Base-by-base conservation (phyloP, 2,329 filamentous ascomycete genomes). In the Talaromyces sp. region DNA sequence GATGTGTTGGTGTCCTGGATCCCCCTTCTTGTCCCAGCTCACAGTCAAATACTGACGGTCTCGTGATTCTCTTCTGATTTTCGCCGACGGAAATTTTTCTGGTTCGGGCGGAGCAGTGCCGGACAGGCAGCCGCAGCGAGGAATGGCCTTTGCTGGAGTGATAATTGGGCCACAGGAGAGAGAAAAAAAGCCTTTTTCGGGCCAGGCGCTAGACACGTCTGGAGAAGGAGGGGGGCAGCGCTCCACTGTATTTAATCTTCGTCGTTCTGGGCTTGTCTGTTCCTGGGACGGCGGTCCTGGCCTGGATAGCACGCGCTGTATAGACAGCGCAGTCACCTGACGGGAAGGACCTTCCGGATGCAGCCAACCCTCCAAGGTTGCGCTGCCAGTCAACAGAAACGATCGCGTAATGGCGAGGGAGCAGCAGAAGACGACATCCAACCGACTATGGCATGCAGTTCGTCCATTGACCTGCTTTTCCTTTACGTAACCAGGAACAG, bases 401-500 rank as follows among this genome's bases (percentile, higher is more conserved):
- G 60, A 60, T 51, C 57, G 57, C 57, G 55, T 51, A 51, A 47
- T 57, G 19, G 36, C 32, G 36, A 36, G 53, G 53, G 53, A 57
- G 25, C 27, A 57, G 42, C 27, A 57, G 42, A 33, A 28, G 39
- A 60, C 47, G 55, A 54, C 59, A 61, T 55, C 25, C 33, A 17
- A 28, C 30, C 42, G 42, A 47, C 33, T 17, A 15, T 36, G 33
- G 33, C 15, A 36, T 33, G 32, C 32, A 13, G 32, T 33, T 33
- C 32, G 28, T 30, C 44, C 32, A 42, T 60, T 56, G 39, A 51
- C 59, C 59, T 39, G 59, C 62, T 65, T 73, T 73, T 74, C 55
- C 72, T 75, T 77, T 77, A 77, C 75, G 75, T 77, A 77, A 77
- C 73, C 73, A 66, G 69, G 67, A 65, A 68, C 64, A 64, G 63